A percentile compares a stretch with the other conserved stretches of the same genome.
Conservation (phyloP, 2,329 filamentous ascomycete species). For the Fusarium anguioides region DNA sequence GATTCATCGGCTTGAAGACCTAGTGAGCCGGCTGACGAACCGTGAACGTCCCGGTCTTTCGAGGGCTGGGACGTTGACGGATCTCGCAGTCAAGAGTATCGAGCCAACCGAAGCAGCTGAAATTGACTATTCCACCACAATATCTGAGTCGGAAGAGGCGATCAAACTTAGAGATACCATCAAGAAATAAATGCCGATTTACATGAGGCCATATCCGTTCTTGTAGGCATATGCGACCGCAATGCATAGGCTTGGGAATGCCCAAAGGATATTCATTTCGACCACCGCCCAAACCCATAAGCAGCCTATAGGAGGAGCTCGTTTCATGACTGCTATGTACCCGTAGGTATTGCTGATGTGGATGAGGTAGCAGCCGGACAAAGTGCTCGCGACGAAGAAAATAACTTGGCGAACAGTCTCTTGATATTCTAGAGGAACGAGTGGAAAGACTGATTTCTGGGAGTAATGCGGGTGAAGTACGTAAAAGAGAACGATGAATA, state of each 20-base stretch:
- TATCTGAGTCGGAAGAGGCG: conserved; percentile 1
- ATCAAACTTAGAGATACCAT: not conserved
- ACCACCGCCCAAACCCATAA: conserved; percentile 95
- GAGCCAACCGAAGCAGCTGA: conserved; percentile 13
- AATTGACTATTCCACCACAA: conserved; percentile 11
- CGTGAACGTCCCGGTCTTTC: conserved; percentile 24
- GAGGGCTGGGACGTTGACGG: conserved; percentile 23
- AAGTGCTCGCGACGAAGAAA: conserved; percentile 72
- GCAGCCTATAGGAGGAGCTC: conserved; percentile 86
- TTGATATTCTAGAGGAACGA: conserved; percentile 60
- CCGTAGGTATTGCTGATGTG: conserved; percentile 81
- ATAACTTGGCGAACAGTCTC: conserved; percentile 64
- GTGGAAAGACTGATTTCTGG: conserved; percentile 61
- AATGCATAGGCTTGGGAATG: conserved; percentile 64
- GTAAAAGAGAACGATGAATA: conserved; percentile 67
- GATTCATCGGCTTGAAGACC: conserved; percentile 37
- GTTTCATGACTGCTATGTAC: conserved; percentile 92
- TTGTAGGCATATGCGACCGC: conserved; percentile 60
- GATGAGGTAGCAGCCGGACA: conserved; percentile 81
- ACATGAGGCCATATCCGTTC: conserved; percentile 60
- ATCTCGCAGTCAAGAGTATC: conserved; percentile 15
- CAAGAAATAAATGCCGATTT: conserved; percentile 7
- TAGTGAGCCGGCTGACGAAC: conserved; percentile 28
- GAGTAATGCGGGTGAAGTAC: conserved; percentile 65
- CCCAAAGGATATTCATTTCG: conserved; percentile 79